A percentile compares a stretch with the other conserved stretches of the same genome.
Evolutionary conservation across 805 yeast genomes (phyloP).

Genomic region (Yamadazyma sp.): DNA sequence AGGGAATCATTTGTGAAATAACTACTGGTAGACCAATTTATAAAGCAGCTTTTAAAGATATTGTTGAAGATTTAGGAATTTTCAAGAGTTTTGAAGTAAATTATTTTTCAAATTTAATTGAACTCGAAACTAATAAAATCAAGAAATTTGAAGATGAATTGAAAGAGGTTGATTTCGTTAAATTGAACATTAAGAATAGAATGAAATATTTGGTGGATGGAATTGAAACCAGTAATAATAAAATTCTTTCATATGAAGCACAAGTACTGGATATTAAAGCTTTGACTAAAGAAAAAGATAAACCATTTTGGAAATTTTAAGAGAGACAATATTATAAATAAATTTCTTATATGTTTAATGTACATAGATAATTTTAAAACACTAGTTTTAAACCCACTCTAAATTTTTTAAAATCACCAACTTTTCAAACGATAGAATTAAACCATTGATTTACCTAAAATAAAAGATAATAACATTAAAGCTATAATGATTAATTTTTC

Average conservation of each 20-base stretch:
- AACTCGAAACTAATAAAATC: conserved; percentile 61
- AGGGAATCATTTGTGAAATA: conserved; percentile 68
- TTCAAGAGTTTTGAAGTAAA: conserved; percentile 62
- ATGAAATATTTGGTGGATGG: conserved; percentile 65
- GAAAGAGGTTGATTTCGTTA: conserved; percentile 42
- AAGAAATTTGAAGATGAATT: conserved; percentile 69
- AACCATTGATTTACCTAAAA: conserved; percentile 71
- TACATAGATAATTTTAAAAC: too few species aligned
- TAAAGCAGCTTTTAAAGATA: conserved; percentile 70
- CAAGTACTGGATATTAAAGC: conserved; percentile 21
- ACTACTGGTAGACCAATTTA: conserved; percentile 82
- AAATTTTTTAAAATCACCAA: too few species aligned
- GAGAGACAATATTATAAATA: too few species aligned
- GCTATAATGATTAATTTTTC: conserved; percentile 39
- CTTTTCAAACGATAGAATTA: conserved; percentile 16
- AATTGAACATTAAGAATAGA: conserved; percentile 55
- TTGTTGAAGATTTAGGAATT: conserved; percentile 56
- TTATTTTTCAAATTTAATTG: conserved; percentile 52
- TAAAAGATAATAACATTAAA: conserved; percentile 49
- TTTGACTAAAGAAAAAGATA: too few species aligned
- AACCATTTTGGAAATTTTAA: too few species aligned
- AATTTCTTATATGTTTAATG: too few species aligned
- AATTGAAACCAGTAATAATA: conserved; percentile 57
- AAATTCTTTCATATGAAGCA: conserved; percentile 28
- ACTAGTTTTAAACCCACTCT: too few species aligned